A percentile compares a stretch with the other conserved stretches of the same genome.
Evolutionary conservation across 306 rosid species (phyloP).

Genomic region (Cercis canadensis): DNA sequence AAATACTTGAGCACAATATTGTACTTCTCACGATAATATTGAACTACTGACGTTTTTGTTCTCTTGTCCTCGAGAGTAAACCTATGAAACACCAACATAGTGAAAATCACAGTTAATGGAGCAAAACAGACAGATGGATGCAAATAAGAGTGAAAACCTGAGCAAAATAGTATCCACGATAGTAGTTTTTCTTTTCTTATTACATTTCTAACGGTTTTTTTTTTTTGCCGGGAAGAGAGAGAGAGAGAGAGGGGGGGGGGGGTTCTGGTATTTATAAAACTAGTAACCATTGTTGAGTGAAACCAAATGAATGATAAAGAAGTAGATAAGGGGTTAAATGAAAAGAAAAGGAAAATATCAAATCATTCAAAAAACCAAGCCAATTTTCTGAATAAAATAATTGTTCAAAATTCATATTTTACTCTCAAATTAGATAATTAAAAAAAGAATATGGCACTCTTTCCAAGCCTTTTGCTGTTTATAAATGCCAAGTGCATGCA

Average conservation of each 20-base stretch:
- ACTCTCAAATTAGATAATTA: neutral
- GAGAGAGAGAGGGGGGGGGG: no score
- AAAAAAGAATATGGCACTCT: neutral
- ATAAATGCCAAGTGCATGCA: neutral
- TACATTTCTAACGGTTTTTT: no score
- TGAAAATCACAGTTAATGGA: neutral
- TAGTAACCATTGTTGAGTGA: neutral
- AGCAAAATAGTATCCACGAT: no score
- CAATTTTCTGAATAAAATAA: neutral
- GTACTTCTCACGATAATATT: slow-evolving; percentile 62
- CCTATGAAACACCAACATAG: slow-evolving; percentile 41
- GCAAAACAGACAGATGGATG: neutral
- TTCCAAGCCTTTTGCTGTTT: neutral
- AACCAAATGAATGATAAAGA: no score
- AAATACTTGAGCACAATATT: neutral
- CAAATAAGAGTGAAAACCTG: no score
- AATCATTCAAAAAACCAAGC: neutral
- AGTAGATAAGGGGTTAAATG: neutral
- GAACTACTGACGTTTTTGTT: slow-evolving; percentile 34
- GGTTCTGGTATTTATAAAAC: no score
- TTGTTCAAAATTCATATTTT: neutral
- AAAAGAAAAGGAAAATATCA: neutral
- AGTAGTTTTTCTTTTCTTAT: no score
- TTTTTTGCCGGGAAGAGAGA: no score
- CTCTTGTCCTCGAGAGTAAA: slow-evolving; percentile 58